These are phyloP conservation scores for Ajuga chamaepitys DNA, from an alignment of 257 asterid genomes.

Conservation along the genomic window DNA sequence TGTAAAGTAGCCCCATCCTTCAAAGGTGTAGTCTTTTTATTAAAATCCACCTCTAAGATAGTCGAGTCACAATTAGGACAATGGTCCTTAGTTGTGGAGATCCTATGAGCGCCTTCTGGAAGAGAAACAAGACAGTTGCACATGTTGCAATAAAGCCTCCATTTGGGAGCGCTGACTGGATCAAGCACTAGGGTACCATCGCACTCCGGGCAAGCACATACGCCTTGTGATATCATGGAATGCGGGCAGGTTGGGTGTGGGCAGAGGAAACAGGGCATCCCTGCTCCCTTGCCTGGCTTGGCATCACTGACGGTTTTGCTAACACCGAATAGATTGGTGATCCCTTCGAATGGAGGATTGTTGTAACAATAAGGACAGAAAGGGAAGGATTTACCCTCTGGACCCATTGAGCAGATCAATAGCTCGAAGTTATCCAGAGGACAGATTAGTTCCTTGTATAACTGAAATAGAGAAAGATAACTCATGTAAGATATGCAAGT, in stretches of 20 bases:
- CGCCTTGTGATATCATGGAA: conserved; percentile 78
- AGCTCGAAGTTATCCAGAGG: conserved; percentile 94
- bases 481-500: background rate
- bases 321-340: conserved; percentile 52
- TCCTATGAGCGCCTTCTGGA: conserved; percentile 87
- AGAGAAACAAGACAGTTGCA: conserved; percentile 84
- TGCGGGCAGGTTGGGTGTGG: conserved; percentile 89
- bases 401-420: conserved; percentile 65
- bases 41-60: conserved; percentile 79
- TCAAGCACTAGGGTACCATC: conserved; percentile 83
- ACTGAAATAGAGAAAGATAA: conserved; percentile 31
- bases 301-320: conserved; percentile 38
- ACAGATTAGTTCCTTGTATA: conserved; percentile 88
- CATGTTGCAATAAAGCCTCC: conserved; percentile 84
- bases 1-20: conserved; percentile 69
- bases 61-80: conserved; percentile 85
- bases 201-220: conserved; percentile 94
- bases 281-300: conserved; percentile 70
- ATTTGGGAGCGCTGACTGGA: conserved; percentile 80
- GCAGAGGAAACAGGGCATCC: conserved; percentile 94
- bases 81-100: conserved; percentile 56
- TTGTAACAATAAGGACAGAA: conserved; percentile 89
- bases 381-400: conserved; percentile 80
- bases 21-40: conserved; percentile 82
- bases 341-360: conserved; percentile 83